Evolutionary conservation across 1,284 basidiomycete genomes (phyloP).

Genomic region (Mycena sp.): DNA sequence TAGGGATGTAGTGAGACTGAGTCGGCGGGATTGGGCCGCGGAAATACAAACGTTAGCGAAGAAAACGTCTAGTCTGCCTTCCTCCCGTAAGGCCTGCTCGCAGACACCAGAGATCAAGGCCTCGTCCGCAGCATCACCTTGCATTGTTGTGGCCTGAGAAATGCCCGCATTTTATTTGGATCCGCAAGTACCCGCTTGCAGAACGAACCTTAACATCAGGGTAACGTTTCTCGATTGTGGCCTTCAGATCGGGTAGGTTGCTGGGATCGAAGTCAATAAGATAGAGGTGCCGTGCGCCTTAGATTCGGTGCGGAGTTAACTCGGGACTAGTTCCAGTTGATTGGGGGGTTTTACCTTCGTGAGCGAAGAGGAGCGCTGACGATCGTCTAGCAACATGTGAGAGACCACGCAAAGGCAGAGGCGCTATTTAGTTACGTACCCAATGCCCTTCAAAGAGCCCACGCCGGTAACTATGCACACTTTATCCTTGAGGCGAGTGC

Average conservation of each 20-base stretch:
- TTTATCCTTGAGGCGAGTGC: conserved; percentile 75
- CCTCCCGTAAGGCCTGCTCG: conserved; percentile 78
- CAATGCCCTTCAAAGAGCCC: conserved; percentile 85
- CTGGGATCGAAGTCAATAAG: conserved; percentile 80
- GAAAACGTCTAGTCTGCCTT: conserved; percentile 91
- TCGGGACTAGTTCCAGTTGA: neutral
- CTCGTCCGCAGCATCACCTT: conserved; percentile 89
- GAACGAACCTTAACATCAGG: conserved; percentile 77
- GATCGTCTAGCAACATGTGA: conserved; percentile 66
- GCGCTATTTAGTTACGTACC: conserved; percentile 38
- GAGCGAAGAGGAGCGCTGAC: conserved; percentile 78
- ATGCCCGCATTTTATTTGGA: conserved; percentile 32
- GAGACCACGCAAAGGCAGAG: neutral
- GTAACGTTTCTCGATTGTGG: conserved; percentile 73
- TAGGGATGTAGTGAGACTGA: neutral
- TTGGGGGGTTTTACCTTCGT: conserved; percentile 69
- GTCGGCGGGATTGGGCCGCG: neutral
- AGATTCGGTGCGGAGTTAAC: conserved; percentile 10
- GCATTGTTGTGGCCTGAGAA: conserved; percentile 71
- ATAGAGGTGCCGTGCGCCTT: conserved; percentile 88
- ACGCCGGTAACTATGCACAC: conserved; percentile 94
- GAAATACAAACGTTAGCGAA: conserved; percentile 83
- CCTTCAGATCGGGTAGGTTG: conserved; percentile 78
- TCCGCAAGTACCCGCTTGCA: neutral
- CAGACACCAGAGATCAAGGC: conserved; percentile 74